Conservation (phyloP, 345 rosid genomes). For the Hypericum androsaemum region DNA sequence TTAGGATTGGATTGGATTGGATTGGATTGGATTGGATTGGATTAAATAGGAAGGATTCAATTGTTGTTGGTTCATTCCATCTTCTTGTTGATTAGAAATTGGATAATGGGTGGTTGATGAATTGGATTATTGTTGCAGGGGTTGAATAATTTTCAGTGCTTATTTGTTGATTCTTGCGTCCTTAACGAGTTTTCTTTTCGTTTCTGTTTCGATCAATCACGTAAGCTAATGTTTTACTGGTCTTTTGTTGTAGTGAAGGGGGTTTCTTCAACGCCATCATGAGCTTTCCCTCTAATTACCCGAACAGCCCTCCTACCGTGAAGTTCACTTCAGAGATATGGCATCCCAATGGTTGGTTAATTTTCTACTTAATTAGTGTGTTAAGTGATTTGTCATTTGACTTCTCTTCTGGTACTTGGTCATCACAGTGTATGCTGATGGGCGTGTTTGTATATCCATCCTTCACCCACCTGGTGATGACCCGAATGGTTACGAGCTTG, state of each 20-base stretch:
- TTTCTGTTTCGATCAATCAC: background rate
- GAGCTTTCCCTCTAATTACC: conserved; percentile 90
- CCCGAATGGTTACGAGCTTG: conserved; percentile 95
- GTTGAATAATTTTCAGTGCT: background rate
- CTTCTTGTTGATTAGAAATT: background rate
- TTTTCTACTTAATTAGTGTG: background rate
- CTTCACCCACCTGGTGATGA: conserved; percentile 99
- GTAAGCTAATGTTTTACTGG: no score
- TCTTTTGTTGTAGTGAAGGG: conserved; percentile 62
- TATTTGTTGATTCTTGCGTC: background rate
- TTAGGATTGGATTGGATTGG: background rate
- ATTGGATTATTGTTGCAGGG: conserved; percentile 7
- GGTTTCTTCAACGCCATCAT: conserved; percentile 91
- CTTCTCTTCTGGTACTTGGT: no score
- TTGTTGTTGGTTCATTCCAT: background rate
- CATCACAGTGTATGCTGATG: conserved; percentile 70
- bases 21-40: background rate
- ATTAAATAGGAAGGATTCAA: background rate
- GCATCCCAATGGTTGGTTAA: conserved; percentile 85
- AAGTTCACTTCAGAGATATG: conserved; percentile 88
- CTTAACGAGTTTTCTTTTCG: background rate
- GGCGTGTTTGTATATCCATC: conserved; percentile 93
- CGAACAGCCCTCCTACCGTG: conserved; percentile 81
- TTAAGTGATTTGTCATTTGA: background rate
- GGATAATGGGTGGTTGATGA: background rate